Percentiles rank a stretch among this genome's conserved stretches.
Evolutionary conservation across 1,139 yeast genomes (phyloP).

Genomic region (Geotrichum citri-aurantii): DNA sequence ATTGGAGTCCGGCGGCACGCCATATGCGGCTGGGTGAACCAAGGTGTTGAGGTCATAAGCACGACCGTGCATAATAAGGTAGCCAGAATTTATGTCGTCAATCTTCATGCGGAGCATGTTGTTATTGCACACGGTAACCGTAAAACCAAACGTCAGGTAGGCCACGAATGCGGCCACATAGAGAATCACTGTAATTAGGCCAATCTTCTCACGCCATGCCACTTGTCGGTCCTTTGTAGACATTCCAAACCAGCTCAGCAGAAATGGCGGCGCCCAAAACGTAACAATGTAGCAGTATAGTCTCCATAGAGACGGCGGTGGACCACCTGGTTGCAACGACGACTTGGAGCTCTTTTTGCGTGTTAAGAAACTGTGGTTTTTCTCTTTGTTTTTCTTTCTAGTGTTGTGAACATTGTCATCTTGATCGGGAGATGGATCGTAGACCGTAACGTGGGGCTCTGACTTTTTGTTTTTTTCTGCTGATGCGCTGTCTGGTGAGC

Average conservation of each 20-base stretch:
- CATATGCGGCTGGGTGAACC: conserved; percentile 32
- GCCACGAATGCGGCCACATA: conserved; percentile 68
- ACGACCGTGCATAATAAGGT: conserved; percentile 68
- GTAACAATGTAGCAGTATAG: conserved; percentile 68
- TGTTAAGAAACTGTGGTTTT: not conserved
- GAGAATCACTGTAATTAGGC: conserved; percentile 60
- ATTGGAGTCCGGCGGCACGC: conserved; percentile 38
- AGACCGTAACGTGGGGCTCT: not conserved
- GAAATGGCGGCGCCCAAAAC: conserved; percentile 84
- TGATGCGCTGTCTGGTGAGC: not conserved
- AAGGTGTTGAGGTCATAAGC: conserved; percentile 51
- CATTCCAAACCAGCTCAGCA: conserved; percentile 62
- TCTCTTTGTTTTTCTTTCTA: not conserved
- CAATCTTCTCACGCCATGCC: conserved; percentile 93
- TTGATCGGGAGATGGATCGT: not conserved
- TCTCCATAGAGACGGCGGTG: conserved; percentile 56
- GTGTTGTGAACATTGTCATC: not conserved
- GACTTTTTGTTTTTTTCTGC: not conserved
- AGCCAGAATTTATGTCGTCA: conserved; percentile 49
- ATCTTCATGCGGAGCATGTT: conserved; percentile 46
- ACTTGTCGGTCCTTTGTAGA: conserved; percentile 63
- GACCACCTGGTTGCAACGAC: conserved; percentile 1
- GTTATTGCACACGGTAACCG: conserved; percentile 61
- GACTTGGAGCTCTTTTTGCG: not conserved
- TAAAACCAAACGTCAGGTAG: conserved; percentile 77